Conservation (phyloP, 2,329 filamentous ascomycete species). For the Apiospora koreana region DNA sequence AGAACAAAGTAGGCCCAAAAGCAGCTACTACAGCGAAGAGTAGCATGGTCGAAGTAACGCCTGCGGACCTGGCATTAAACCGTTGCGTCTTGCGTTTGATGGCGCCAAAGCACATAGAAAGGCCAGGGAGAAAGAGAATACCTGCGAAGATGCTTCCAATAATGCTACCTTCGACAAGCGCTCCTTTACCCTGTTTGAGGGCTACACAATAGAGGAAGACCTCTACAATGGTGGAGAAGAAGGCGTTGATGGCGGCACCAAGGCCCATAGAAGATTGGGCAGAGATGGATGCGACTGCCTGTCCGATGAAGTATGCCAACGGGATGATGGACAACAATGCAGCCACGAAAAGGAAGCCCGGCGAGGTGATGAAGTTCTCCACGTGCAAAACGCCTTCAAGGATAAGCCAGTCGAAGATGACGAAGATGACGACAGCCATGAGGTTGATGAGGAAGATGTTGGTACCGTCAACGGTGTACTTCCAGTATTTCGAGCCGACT, state of each 20-base stretch:
- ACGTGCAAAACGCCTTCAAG: conserved; percentile 69
- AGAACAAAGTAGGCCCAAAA: conserved; percentile 95
- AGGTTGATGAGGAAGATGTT: conserved; percentile 99
- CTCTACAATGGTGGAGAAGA: conserved; percentile 96
- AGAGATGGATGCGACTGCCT: conserved; percentile 97
- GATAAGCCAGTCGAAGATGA: conserved; percentile 89
- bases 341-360: conserved; percentile 82
- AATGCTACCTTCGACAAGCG: conserved; percentile 93
- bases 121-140: conserved; percentile 87
- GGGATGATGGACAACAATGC: conserved; percentile 92
- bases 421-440: conserved; percentile 88
- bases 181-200: conserved; percentile 86
- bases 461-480: conserved; percentile 97
- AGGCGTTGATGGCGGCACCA: conserved; percentile 94
- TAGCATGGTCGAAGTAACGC: conserved; percentile 97
- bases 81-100: conserved; percentile 97
- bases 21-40: conserved; percentile 94
- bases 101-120: conserved; percentile 99
- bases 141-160: conserved; percentile 98
- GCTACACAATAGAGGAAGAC: conserved; percentile 98
- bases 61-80: conserved; percentile 95
- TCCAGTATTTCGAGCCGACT: conserved; percentile 95
- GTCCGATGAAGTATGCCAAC: conserved; percentile 96
- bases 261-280: conserved; percentile 98
- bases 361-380: conserved; percentile 73